Evolutionary conservation across 305 asterid genomes (phyloP).

Genomic region (Euphrasia arctica): DNA sequence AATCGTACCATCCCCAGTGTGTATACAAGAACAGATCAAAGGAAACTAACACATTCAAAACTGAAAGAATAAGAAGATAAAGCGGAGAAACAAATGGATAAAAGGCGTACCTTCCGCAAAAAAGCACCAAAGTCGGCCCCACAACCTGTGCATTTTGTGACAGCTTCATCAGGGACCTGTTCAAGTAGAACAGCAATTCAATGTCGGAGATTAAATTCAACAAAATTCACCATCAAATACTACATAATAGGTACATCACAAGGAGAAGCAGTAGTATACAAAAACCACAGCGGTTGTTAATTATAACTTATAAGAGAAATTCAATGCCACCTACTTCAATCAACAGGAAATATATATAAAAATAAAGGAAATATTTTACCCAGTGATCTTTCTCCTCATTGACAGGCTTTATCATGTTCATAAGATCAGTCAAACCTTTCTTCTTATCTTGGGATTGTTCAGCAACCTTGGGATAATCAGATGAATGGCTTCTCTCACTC

Average conservation of each 20-base stretch:
- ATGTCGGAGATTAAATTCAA: neutral
- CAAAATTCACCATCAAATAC: neutral
- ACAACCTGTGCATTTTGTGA: slow-evolving; percentile 81
- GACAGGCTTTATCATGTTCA: slow-evolving; percentile 70
- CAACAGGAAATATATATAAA: slow-evolving; percentile 1
- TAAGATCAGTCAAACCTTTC: slow-evolving; percentile 73
- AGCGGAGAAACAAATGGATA: slow-evolving; percentile 14
- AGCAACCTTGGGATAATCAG: slow-evolving; percentile 58
- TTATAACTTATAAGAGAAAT: neutral
- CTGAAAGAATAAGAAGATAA: neutral
- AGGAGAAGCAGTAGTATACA: neutral
- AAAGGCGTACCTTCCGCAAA: slow-evolving; percentile 62
- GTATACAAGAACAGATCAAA: slow-evolving; percentile 1
- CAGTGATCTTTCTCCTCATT: slow-evolving; percentile 97
- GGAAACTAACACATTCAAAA: slow-evolving; percentile 8
- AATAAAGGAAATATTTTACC: slow-evolving; percentile 44
- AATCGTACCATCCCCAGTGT: neutral
- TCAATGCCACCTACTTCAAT: slow-evolving; percentile 13
- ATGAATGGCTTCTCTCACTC: slow-evolving; percentile 68
- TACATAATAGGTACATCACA: slow-evolving; percentile 5
- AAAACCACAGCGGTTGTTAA: neutral
- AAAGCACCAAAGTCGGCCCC: slow-evolving; percentile 81
- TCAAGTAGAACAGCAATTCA: slow-evolving; percentile 22
- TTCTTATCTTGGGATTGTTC: slow-evolving; percentile 77
- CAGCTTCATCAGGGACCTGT: slow-evolving; percentile 96